Evolutionary conservation across 2,329 filamentous ascomycete species (phyloP), one percentile per base, ranked within the genome.

Genomic region (Pseudodiploospora longispora): DNA sequence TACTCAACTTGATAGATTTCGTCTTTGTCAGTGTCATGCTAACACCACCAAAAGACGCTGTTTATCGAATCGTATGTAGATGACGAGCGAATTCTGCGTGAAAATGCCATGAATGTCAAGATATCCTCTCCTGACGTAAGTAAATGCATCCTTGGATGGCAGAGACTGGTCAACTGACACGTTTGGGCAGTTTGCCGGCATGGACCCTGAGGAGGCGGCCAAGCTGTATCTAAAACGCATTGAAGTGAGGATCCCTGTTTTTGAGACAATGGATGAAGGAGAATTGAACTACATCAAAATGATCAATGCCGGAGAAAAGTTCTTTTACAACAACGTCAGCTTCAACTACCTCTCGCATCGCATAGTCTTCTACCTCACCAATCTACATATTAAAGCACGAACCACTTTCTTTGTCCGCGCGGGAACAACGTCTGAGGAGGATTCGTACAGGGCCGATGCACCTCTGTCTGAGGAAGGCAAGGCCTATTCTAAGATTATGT

Each of bases 281-380:
- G 90, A 97, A 53, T 75, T 98, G 50, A 95, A 97, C 62, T 98
- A 91, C 68, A 91, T 98, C 69, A 96, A 95, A 71, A 96, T 98
- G 91, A 95, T 97, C 62, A 98, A 98, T 55, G 93, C 93, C 6
- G 93, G 93, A 37, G 82, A 91, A 59, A 82, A 88, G 53, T 85
- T 98, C 59, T 85, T 91, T 55, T 91, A 97, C 66, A 98, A 98
- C 69, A 96, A 97, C 54, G 87, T 93, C 61, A 90, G 85, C 59
- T 97, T 98, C 64, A 91, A 90, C 55, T 98, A 98, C 60, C 76
- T 98, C 30, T 95, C 90, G 1, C 90, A 98, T 62, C 82, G 93
- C 48, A 98, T 98, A 53, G 91, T 98, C 44, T 98, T 98, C 67
- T 98, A 97, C 64, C 80, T 98, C 38, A 87, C 95, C 59, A 98